Evolutionary conservation across 441 rosid genomes (phyloP), one percentile per base, ranked within the genome.

Genomic region (Rhodomyrtus psidioides): DNA sequence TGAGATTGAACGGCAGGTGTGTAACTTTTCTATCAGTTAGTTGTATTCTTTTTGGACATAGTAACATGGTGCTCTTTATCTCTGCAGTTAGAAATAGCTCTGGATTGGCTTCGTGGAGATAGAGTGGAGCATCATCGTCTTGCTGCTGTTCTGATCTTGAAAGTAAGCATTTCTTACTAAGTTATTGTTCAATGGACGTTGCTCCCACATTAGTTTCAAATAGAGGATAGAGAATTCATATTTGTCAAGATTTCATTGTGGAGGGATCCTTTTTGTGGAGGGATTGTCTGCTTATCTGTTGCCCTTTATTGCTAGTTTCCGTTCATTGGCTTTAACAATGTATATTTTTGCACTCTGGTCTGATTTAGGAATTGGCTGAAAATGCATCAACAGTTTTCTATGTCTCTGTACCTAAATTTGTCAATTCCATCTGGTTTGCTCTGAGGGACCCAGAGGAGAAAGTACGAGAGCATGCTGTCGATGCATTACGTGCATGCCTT

Each of bases 401-500:
- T 90, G 98, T 98, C 83, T 98, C 95, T 91, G 98, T 96, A 53
- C 93, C 98, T 89, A 94, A 94, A 89, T 98, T 98, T 91, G 99
- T 98, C 49, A 95, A 94, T 84, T 96, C 99, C 81, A 98, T 98
- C 55, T 98, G 99, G 99, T 95, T 95, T 92, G 99, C 99, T 86
- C 88, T 98, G 90, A 94, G 99, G 92, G 99, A 98, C 89, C 99
- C 98, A 34, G 93, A 94, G 86, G 89, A 95, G 93, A 94, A 94
- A 87, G 94, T 98, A 79, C 94, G 99, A 84, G 98, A 95, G 89
- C 93, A 94, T 55, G 98, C 99, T 81, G 99, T 98, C 83, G 99
- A 98, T 93, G 99, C 99, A 87, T 92, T 96, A 91, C 99, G 99
- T 87, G 99, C 99, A 86, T 98, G 99, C 90, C 99, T 98, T 90